phyloP scores from a whole-genome alignment of 805 yeast genomes.

The Debaryomyces prosopidis region DNA sequence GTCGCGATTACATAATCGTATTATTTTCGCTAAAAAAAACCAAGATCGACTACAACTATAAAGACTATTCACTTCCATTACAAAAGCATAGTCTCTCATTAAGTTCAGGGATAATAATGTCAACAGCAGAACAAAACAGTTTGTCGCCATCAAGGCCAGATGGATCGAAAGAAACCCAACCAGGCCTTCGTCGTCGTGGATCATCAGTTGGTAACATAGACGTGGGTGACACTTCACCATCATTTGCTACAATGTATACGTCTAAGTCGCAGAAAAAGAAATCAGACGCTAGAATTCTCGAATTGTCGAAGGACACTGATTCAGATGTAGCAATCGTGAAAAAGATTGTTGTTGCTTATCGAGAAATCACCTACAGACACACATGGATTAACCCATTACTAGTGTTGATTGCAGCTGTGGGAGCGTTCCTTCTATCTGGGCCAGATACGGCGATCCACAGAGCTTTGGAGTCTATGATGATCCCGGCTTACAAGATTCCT shows the following conservation, averaged over 20 bases:
- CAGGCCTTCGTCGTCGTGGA: constrained; percentile 41
- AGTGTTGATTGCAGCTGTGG: constrained; percentile 41
- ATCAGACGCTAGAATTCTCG: constrained; percentile 31
- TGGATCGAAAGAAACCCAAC: not conserved
- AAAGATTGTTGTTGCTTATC: constrained; percentile 57
- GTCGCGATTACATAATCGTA: no score
- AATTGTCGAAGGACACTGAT: constrained; percentile 24
- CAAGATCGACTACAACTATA: no score
- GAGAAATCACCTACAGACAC: constrained; percentile 57
- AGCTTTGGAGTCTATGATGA: constrained; percentile 56
- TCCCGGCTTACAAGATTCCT: constrained; percentile 62
- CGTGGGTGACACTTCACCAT: constrained; percentile 72
- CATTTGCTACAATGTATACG: constrained; percentile 65
- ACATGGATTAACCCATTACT: constrained; percentile 75
- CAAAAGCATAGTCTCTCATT: no score
- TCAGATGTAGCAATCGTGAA: constrained; percentile 53
- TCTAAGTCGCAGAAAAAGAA: constrained; percentile 39
- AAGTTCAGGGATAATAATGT: not conserved
- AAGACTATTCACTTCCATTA: no score
- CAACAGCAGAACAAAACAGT: not conserved
- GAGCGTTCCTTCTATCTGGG: constrained; percentile 54
- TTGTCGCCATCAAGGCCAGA: not conserved
- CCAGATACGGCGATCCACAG: constrained; percentile 60
- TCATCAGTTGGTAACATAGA: constrained; percentile 76
- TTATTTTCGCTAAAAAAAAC: no score